Conservation (phyloP, 306 rosid genomes). For the Malus asiatica region DNA sequence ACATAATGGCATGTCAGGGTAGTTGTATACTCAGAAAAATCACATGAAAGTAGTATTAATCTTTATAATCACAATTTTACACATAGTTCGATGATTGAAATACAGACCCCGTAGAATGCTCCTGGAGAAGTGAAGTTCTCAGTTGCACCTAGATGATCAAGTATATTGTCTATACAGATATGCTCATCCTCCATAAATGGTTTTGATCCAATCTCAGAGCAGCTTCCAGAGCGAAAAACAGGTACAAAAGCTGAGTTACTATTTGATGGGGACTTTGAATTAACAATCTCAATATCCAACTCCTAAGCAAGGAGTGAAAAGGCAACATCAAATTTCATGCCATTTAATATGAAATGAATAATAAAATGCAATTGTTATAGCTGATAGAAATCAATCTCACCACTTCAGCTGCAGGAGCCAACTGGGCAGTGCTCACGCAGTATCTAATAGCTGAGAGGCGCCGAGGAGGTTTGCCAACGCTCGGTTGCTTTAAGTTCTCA, state of each 20-base stretch:
- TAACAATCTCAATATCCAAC: constrained; percentile 15
- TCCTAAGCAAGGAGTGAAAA: constrained; percentile 11
- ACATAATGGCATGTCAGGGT: background rate
- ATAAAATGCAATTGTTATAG: background rate
- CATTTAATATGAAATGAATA: background rate
- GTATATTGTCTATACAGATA: constrained; percentile 24
- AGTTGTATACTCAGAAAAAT: background rate
- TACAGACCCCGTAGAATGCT: constrained; percentile 36
- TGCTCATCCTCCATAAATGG: constrained; percentile 37
- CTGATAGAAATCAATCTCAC: constrained; percentile 2
- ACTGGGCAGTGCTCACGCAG: constrained; percentile 27
- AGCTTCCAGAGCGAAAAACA: constrained; percentile 35
- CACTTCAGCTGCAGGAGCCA: constrained; percentile 24
- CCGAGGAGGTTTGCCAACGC: constrained; percentile 28
- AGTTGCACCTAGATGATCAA: constrained; percentile 21
- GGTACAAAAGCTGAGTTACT: constrained; percentile 15
- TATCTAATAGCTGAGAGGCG: constrained; percentile 20
- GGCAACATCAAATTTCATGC: background rate
- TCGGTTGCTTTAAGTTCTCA: constrained; percentile 18
- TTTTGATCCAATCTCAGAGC: constrained; percentile 35
- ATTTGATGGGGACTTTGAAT: constrained; percentile 22
- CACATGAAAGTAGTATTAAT: background rate
- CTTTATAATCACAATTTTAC: background rate
- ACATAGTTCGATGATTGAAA: background rate
- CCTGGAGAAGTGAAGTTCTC: constrained; percentile 27